These are phyloP conservation scores for Aotearoamyces nothofagi DNA, from an alignment of 2,329 filamentous ascomycete species.

Conservation along the genomic window DNA sequence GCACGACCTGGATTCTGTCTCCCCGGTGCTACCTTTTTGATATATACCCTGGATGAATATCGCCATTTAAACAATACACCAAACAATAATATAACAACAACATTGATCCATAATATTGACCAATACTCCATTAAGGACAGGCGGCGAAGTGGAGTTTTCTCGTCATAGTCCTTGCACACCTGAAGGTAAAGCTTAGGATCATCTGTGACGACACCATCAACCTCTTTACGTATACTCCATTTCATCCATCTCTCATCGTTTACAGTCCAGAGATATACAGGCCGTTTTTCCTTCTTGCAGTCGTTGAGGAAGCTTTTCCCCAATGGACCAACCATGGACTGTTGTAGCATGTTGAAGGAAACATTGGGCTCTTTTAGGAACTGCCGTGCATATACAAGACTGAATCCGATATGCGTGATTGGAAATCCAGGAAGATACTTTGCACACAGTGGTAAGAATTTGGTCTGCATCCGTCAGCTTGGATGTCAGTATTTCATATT, in stretches of 20 bases:
- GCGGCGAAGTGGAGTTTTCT: slow-evolving; percentile 6
- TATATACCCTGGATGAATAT: background rate
- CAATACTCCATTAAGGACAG: background rate
- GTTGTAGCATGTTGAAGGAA: slow-evolving; percentile 65
- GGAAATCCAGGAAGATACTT: slow-evolving; percentile 46
- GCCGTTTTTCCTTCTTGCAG: slow-evolving; percentile 36
- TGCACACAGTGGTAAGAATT: slow-evolving; percentile 50
- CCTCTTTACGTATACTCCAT: slow-evolving; percentile 50
- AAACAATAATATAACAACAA: background rate
- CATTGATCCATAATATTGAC: background rate
- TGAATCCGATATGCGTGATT: slow-evolving; percentile 52
- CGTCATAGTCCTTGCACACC: slow-evolving; percentile 29
- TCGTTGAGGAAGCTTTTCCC: slow-evolving; percentile 52
- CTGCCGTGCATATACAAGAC: slow-evolving; percentile 46
- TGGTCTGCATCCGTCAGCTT: slow-evolving; percentile 30
- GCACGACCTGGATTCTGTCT: too few relatives aligned
- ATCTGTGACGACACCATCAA: slow-evolving; percentile 81
- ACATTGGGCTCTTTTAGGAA: slow-evolving; percentile 55
- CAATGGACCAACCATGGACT: slow-evolving; percentile 49
- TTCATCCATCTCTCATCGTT: slow-evolving; percentile 68
- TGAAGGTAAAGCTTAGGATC: slow-evolving; percentile 55
- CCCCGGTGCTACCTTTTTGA: too few relatives aligned
- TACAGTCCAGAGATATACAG: slow-evolving; percentile 73
- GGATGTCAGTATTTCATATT: too few relatives aligned
- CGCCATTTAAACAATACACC: slow-evolving; percentile 1